These are phyloP conservation scores for Apiotrichum sp. DNA, from an alignment of 1,284 basidiomycete species.

Conservation along the genomic window DNA sequence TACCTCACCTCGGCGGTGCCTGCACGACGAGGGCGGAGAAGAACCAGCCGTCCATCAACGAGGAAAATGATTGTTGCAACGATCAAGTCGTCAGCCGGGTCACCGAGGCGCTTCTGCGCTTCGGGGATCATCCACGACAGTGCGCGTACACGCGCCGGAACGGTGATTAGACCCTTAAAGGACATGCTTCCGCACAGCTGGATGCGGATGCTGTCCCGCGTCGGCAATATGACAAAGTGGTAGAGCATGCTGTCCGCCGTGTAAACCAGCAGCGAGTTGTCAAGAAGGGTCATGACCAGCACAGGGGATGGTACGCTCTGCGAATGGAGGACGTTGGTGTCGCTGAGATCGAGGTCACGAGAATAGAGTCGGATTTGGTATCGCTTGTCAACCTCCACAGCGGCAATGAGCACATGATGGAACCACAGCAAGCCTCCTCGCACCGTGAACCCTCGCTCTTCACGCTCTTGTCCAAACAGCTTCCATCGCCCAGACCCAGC, in stretches of 20 bases:
- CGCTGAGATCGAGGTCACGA: constrained; percentile 85
- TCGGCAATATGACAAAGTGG: constrained; percentile 88
- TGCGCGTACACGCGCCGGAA: constrained; percentile 77
- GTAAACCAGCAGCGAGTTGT: constrained; percentile 94
- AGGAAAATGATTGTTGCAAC: constrained; percentile 95
- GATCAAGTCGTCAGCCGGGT: constrained; percentile 86
- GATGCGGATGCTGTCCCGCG: constrained; percentile 72
- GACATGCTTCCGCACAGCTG: constrained; percentile 91
- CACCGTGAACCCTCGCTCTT: constrained; percentile 84
- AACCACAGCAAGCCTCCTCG: constrained; percentile 95
- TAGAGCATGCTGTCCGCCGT: constrained; percentile 91
- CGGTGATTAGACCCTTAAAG: constrained; percentile 83
- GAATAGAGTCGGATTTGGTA: constrained; percentile 92
- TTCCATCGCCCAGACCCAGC: constrained; percentile 94
- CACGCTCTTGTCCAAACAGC: constrained; percentile 68
- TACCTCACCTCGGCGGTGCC: constrained; percentile 80
- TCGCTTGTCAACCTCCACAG: constrained; percentile 70
- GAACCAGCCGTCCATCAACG: constrained; percentile 83
- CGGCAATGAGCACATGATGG: constrained; percentile 88
- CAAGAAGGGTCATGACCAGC: constrained; percentile 81
- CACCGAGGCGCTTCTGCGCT: constrained; percentile 87
- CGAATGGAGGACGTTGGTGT: constrained; percentile 74
- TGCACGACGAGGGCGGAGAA: constrained; percentile 75
- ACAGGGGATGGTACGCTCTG: constrained; percentile 73
- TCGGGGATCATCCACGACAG: constrained; percentile 96